Conservation (phyloP, 148 eudicot species). For the Vaccinium macrocarpon region DNA sequence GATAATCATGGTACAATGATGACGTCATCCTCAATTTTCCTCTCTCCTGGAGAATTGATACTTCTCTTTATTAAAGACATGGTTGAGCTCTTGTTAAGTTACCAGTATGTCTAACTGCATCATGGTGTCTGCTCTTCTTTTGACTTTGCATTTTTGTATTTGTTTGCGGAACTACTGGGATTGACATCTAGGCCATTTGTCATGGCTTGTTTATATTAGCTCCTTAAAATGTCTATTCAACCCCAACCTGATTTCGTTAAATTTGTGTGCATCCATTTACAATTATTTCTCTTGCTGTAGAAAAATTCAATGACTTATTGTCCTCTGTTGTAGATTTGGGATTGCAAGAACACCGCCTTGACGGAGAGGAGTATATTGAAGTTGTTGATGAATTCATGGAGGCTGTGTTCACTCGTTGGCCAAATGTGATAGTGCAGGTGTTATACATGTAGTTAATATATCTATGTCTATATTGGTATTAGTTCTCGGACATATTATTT, state of each 20-base stretch:
- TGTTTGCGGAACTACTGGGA: background rate
- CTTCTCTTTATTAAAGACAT: background rate
- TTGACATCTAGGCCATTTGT: background rate
- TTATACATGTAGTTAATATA: background rate
- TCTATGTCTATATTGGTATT: background rate
- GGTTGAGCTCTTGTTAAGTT: background rate
- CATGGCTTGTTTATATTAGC: background rate
- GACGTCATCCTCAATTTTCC: background rate
- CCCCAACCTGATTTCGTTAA: background rate
- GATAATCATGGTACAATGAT: background rate
- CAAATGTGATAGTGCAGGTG: slow-evolving; percentile 93
- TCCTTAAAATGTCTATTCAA: background rate
- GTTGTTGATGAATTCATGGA: slow-evolving; percentile 97
- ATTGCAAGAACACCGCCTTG: slow-evolving; percentile 92
- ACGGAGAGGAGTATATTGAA: slow-evolving; percentile 88
- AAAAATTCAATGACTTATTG: background rate
- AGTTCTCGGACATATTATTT: background rate
- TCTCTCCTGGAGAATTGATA: background rate
- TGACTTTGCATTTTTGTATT: background rate
- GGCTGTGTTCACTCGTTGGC: slow-evolving; percentile 97
- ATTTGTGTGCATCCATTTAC: background rate
- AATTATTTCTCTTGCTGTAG: background rate
- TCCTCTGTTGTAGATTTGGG: slow-evolving; percentile 62
- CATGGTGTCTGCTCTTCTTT: background rate
- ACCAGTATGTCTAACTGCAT: background rate